These are phyloP conservation scores for Boletus mariae DNA, from an alignment of 1,284 basidiomycete species.

Conservation along the genomic window DNA sequence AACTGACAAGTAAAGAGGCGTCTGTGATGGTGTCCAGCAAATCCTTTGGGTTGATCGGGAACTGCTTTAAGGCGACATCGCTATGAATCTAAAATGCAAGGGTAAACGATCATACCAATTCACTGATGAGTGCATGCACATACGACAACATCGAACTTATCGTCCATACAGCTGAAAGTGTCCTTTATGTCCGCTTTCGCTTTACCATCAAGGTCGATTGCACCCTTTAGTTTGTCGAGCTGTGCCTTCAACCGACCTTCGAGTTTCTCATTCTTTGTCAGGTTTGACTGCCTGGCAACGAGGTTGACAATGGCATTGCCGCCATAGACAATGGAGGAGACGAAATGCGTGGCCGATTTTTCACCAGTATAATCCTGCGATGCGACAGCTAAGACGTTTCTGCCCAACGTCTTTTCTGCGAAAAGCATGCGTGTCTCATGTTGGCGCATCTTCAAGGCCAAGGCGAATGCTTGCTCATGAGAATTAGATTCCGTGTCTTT, in stretches of 20 bases:
- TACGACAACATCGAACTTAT: not conserved
- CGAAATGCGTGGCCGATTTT: not conserved
- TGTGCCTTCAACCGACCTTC: not conserved
- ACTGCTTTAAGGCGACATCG: not conserved
- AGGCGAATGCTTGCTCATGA: not conserved
- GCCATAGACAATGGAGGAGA: not conserved
- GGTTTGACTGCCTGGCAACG: not conserved
- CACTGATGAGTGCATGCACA: not conserved
- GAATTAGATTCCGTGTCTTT: not conserved
- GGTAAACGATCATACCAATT: not conserved
- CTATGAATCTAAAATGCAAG: not conserved
- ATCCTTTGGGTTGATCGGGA: not conserved
- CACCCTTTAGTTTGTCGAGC: not conserved
- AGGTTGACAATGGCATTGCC: not conserved
- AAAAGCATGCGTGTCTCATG: not conserved
- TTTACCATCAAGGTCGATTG: not conserved
- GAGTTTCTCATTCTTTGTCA: not conserved
- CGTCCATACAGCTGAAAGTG: not conserved
- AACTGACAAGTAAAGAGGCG: not conserved
- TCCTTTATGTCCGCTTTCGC: not conserved
- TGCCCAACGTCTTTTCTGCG: not conserved
- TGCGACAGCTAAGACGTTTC: not conserved
- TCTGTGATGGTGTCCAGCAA: not conserved
- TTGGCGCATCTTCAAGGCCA: not conserved
- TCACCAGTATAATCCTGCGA: not conserved